Conservation (phyloP, 2,329 filamentous ascomycete species). For the Dactylonectria estremocensis region DNA sequence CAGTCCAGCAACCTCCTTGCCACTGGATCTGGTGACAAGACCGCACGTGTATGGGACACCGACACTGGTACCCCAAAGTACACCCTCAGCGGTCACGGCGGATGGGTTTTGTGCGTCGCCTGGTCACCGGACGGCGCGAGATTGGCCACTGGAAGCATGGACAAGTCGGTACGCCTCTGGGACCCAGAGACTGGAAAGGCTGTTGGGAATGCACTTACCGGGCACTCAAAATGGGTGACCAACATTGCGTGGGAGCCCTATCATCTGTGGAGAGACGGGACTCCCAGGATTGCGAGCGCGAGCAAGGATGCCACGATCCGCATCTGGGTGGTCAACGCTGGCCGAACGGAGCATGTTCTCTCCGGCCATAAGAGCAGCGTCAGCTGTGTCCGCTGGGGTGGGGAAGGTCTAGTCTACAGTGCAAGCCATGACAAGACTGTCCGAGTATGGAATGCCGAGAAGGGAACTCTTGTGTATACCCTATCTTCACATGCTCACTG, state of each 20-base stretch:
- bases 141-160: slow-evolving; percentile 92
- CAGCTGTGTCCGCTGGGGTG: slow-evolving; percentile 94
- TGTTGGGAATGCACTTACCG: slow-evolving; percentile 79
- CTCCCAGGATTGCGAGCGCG: slow-evolving; percentile 85
- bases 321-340: slow-evolving; percentile 87
- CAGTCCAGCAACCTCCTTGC: slow-evolving; percentile 82
- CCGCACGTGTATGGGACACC: slow-evolving; percentile 93
- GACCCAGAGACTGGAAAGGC: slow-evolving; percentile 85
- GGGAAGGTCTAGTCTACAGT: slow-evolving; percentile 87
- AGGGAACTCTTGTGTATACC: slow-evolving; percentile 85
- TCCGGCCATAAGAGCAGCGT: slow-evolving; percentile 92
- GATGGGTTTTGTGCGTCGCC: slow-evolving; percentile 88
- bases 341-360: slow-evolving; percentile 84
- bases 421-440: slow-evolving; percentile 93
- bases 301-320: slow-evolving; percentile 92
- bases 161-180: slow-evolving; percentile 93
- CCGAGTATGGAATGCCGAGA: slow-evolving; percentile 87
- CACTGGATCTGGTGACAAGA: slow-evolving; percentile 92
- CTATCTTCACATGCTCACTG: slow-evolving; percentile 90
- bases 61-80: slow-evolving; percentile 91
- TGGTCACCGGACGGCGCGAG: slow-evolving; percentile 88
- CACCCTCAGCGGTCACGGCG: slow-evolving; percentile 88
- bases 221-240: slow-evolving; percentile 91
- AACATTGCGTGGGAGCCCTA: slow-evolving; percentile 94
- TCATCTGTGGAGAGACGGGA: slow-evolving; percentile 82